phyloP scores from a whole-genome alignment of 176 grass and related monocot species.

The Oryza australiensis region DNA sequence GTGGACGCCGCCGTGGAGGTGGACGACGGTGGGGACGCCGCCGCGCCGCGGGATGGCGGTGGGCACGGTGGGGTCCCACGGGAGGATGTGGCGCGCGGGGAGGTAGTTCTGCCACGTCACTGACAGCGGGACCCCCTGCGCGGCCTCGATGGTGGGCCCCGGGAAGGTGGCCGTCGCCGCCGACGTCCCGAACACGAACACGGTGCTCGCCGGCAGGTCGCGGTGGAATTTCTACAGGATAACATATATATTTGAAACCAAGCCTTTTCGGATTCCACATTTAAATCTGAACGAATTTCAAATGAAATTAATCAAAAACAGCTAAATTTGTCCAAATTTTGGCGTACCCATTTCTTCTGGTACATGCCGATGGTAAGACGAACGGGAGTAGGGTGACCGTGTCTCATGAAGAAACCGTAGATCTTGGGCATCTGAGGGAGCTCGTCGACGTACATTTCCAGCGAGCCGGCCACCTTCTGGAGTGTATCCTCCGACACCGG shows the following conservation, averaged over 20 bases:
- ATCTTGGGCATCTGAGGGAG: constrained; percentile 75
- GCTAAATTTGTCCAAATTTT: background rate
- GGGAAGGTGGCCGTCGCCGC: constrained; percentile 51
- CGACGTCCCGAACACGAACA: constrained; percentile 63
- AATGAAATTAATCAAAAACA: background rate
- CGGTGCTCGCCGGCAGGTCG: constrained; percentile 61
- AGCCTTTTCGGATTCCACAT: too few species aligned
- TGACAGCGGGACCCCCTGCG: constrained; percentile 50
- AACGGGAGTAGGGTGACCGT: constrained; percentile 34
- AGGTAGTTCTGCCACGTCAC: constrained; percentile 83
- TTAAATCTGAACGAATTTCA: background rate
- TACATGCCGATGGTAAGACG: constrained; percentile 75
- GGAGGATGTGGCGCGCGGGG: constrained; percentile 59
- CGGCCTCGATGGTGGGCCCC: constrained; percentile 61
- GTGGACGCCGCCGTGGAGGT: constrained; percentile 70
- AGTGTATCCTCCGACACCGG: constrained; percentile 47
- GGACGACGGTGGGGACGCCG: constrained; percentile 75
- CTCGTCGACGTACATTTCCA: constrained; percentile 69
- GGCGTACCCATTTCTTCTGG: constrained; percentile 69
- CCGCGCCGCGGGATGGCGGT: constrained; percentile 42
- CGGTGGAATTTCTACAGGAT: constrained; percentile 69
- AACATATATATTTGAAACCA: too few species aligned
- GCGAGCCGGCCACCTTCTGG: constrained; percentile 46
- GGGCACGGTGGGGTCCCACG: constrained; percentile 66
- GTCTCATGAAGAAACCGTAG: constrained; percentile 51